Conservation (phyloP, 495 filamentous ascomycete genomes). For the Xylaria grammica region DNA sequence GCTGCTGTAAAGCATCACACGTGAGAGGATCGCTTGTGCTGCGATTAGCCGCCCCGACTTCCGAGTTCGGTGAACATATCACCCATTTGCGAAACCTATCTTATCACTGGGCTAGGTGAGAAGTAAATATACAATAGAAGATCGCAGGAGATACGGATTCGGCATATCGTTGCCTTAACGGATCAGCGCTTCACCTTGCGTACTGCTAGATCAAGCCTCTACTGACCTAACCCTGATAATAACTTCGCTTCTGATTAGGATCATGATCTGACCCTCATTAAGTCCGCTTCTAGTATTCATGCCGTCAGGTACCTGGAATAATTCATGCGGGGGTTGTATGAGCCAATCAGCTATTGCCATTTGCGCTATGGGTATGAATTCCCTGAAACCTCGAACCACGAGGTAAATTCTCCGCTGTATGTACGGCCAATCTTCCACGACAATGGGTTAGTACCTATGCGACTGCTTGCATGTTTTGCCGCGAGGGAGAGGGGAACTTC, state of each 20-base stretch:
- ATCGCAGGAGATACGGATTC: neutral
- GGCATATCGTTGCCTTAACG: conserved; percentile 2
- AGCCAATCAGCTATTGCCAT: neutral
- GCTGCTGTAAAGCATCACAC: neutral
- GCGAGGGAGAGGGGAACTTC: neutral
- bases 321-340: conserved; percentile 9
- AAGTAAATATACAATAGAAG: neutral
- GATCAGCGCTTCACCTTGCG: neutral
- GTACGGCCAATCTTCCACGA: conserved; percentile 18
- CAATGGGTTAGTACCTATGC: neutral
- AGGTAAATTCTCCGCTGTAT: conserved; percentile 25
- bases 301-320: neutral
- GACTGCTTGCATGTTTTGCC: neutral
- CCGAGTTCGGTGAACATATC: conserved; percentile 16
- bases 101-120: neutral
- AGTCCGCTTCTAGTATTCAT: neutral
- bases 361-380: neutral
- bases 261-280: neutral
- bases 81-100: neutral
- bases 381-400: conserved; percentile 18
- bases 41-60: neutral
- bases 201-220: neutral
- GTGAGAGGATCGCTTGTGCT: neutral
- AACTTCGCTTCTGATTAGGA: neutral
- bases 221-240: neutral